Base-by-base conservation (phyloP, 1,284 basidiomycete genomes). In the Microbotryomycetes sp. region DNA sequence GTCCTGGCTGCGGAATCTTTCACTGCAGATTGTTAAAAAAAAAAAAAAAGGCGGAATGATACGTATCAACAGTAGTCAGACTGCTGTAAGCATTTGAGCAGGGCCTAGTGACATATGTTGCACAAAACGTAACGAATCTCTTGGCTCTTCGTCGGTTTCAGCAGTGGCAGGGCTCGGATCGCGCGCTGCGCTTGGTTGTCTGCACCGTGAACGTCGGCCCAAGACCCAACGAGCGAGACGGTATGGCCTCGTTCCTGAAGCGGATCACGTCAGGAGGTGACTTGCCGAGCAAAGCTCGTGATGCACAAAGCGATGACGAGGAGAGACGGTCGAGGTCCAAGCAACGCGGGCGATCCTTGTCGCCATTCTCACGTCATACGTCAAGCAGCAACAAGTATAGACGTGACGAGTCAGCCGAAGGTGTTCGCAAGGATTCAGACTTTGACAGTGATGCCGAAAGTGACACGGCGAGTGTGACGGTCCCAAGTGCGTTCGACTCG, bases 241-340 rank as follows among this genome's bases (percentile, higher is more conserved):
- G 30, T 30, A 52, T 52, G 50, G 23, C 50, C 4, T 52, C 50
- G 6, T 52, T 52, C 50, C 26, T 52, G 26, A 25, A n/a, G 30
- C 50, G 50, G 2, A 52, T 52, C 25, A 28, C 50, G 12, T 52
- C 50, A n/a, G 26, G 50, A 6, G 50, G 50, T 9, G 30, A 52
- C 50, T 7, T 52, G 26, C 4, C 50, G 50, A 52, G 25, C 50
- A 25, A 52, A 9, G 12, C 19, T 19, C 9, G 81, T 25, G 80
- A 81, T 19, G 78, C 76, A 5, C 73, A 75, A 22, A 69, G 68
- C 25, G 75, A 76, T 23, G 77, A 77, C 28, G 75, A 75, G 45
- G 71, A 70, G 48, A 26, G 46, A 3, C 23, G 25, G 26, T 52
- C 32, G 7, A 28, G 49, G 22, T 46, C 26, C 25, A 9, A 53